These are phyloP conservation scores for Polyporus tsugae DNA, from an alignment of 1,284 basidiomycete genomes.

Conservation along the genomic window DNA sequence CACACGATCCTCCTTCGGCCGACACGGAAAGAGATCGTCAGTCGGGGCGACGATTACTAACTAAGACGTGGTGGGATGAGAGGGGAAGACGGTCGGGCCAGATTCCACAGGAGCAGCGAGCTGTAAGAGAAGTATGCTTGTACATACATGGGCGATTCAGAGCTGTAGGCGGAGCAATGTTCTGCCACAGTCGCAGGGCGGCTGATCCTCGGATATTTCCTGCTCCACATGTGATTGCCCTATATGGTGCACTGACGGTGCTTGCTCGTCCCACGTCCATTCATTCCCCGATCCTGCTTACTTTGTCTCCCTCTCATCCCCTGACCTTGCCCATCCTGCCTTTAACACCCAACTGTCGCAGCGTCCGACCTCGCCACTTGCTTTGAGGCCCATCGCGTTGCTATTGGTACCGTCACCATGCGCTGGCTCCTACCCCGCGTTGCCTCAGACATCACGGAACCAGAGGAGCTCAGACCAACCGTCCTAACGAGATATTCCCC, in stretches of 20 bases:
- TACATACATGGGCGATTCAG: background rate
- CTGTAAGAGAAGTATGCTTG: background rate
- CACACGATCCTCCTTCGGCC: slow-evolving; percentile 89
- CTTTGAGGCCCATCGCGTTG: background rate
- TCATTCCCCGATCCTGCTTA: slow-evolving; percentile 21
- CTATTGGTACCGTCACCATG: slow-evolving; percentile 23
- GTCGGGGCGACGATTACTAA: slow-evolving; percentile 90
- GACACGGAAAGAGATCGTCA: slow-evolving; percentile 95
- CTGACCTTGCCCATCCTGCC: slow-evolving; percentile 8
- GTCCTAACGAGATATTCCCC: slow-evolving; percentile 22
- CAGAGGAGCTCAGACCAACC: slow-evolving; percentile 21
- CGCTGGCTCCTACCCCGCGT: slow-evolving; percentile 42
- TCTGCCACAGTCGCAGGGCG: slow-evolving; percentile 15
- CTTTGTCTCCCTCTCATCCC: slow-evolving; percentile 28
- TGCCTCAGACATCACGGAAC: slow-evolving; percentile 22
- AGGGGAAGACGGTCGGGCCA: background rate
- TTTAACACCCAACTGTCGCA: background rate
- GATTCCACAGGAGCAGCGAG: background rate
- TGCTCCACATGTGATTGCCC: slow-evolving; percentile 30
- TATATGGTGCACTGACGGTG: slow-evolving; percentile 11
- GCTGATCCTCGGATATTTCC: slow-evolving; percentile 24
- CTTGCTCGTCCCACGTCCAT: slow-evolving; percentile 8
- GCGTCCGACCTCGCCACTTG: slow-evolving; percentile 8
- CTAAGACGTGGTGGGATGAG: background rate
- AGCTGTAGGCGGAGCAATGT: slow-evolving; percentile 20